Evolutionary conservation across 176 grass and related monocot species (phyloP), one percentile per base, ranked within the genome.

Genomic region (Alloteropsis semialata): DNA sequence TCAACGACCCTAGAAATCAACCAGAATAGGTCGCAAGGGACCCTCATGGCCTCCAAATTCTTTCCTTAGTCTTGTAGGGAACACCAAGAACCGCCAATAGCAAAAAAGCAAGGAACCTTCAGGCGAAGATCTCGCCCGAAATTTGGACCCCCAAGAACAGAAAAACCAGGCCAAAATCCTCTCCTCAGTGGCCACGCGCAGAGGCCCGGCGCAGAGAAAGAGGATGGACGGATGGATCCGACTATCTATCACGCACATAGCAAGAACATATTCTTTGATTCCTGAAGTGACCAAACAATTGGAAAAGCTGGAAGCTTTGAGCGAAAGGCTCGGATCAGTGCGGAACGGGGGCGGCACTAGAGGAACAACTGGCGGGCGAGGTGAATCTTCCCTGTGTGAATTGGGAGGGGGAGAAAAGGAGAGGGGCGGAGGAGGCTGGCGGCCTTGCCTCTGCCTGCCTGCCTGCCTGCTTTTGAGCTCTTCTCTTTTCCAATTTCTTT

Each of bases 211-310:
- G 58, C 51, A 81, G 54, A 42, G 88, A 29, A 76, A 32, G 64
- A 69, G 64, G 38, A 76, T 64, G 49, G 54, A 56, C 1, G 76
- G 56, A 3, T 38, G 77, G 84, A 86, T 86, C 88, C 78, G 79
- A 82, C 78, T 55, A 67, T 80, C 46, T 81, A 81, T 68, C 64
- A 45, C 62, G 33, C 32, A 59, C 61, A 64, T 55, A 77, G 58
- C 78, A 89, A 85, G 82, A 89, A 91, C 88, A 86, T 90, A 86
- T 88, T 86, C 82, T 72, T 82, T 53, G 80, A 82, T 88, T 86
- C 90, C 82, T 82, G 83, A 93, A 83, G 78, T 87, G 89, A 56
- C 62, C 69, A 86, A 81, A 84, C 74, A 87, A 79, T 89, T 61
- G 72, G 51, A 87, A 91, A 85, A 89, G 83, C 49, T 82, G 85